Conservation (phyloP, 371 early-diverging fungal species). For the Lichtheimia ramosa region DNA sequence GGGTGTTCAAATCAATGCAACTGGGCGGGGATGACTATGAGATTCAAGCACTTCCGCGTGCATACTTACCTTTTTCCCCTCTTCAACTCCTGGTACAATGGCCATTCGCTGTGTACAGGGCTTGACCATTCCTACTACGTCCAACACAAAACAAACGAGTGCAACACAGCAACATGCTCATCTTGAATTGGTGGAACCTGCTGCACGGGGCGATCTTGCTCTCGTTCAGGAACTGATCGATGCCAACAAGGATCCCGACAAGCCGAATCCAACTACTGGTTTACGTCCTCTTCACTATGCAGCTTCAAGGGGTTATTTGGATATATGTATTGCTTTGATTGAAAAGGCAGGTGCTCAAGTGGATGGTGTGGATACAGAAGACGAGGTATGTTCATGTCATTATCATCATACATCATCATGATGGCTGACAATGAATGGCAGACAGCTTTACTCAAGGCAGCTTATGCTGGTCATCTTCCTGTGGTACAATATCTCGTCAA, state of each 20-base stretch:
- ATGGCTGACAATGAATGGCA: constrained; percentile 18
- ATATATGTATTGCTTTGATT: constrained; percentile 59
- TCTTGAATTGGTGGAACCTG: constrained; percentile 22
- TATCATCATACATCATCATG: background rate
- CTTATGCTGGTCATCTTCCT: constrained; percentile 63
- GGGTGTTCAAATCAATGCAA: no score
- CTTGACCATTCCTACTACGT: background rate
- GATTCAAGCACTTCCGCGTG: no score
- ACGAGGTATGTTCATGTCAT: constrained; percentile 53
- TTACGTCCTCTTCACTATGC: constrained; percentile 71
- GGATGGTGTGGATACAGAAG: constrained; percentile 66
- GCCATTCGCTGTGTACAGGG: background rate
- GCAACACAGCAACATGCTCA: background rate
- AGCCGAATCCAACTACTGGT: constrained; percentile 51
- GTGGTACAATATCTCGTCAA: constrained; percentile 65
- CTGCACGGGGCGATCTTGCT: constrained; percentile 9
- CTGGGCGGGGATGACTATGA: no score
- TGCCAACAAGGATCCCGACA: constrained; percentile 5
- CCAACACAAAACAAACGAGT: background rate
- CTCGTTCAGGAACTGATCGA: constrained; percentile 2
- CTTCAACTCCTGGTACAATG: background rate
- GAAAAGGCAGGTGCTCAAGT: constrained; percentile 61
- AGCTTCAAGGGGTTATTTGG: constrained; percentile 65
- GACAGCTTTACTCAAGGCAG: constrained; percentile 80
- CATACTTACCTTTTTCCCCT: no score